These are phyloP conservation scores for Eimeria sp. DNA, from an alignment of 169 alveolate species.

Conservation along the genomic window DNA sequence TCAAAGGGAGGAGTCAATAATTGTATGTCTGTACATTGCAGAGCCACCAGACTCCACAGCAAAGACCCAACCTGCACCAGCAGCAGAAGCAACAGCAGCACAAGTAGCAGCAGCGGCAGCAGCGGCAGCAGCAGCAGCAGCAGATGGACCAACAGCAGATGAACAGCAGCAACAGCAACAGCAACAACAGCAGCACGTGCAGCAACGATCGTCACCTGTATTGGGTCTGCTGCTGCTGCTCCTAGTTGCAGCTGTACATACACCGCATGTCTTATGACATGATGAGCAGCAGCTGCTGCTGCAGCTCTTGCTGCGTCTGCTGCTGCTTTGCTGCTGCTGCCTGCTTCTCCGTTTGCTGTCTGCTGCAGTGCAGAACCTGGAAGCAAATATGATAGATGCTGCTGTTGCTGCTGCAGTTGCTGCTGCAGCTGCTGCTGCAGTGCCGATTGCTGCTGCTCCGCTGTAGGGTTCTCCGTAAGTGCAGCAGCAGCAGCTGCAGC, in stretches of 20 bases:
- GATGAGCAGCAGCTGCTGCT: constrained; percentile 33
- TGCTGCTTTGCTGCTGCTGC: constrained; percentile 50
- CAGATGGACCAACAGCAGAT: constrained; percentile 9
- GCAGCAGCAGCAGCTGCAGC: constrained; percentile 11
- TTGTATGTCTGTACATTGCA: constrained; percentile 36
- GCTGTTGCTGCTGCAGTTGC: constrained; percentile 10
- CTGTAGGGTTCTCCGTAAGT: neutral
- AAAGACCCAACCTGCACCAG: constrained; percentile 57
- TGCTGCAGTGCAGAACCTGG: neutral
- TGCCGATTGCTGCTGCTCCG: constrained; percentile 1
- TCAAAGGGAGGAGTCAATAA: constrained; percentile 2
- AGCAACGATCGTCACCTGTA: constrained; percentile 6
- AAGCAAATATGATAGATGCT: neutral
- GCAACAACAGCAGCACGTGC: constrained; percentile 56
- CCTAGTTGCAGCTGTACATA: neutral
- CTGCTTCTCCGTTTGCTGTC: neutral
- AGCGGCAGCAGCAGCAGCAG: constrained; percentile 15
- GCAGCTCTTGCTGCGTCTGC: constrained; percentile 16
- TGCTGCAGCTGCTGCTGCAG: neutral
- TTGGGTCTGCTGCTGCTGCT: constrained; percentile 52
- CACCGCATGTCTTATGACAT: constrained; percentile 22
- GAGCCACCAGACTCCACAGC: constrained; percentile 33
- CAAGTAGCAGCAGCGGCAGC: constrained; percentile 49
- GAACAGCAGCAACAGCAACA: neutral
- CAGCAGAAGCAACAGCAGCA: constrained; percentile 51